Base-by-base conservation (phyloP, 2,329 filamentous ascomycete species). In the Passalora sequoiae region DNA sequence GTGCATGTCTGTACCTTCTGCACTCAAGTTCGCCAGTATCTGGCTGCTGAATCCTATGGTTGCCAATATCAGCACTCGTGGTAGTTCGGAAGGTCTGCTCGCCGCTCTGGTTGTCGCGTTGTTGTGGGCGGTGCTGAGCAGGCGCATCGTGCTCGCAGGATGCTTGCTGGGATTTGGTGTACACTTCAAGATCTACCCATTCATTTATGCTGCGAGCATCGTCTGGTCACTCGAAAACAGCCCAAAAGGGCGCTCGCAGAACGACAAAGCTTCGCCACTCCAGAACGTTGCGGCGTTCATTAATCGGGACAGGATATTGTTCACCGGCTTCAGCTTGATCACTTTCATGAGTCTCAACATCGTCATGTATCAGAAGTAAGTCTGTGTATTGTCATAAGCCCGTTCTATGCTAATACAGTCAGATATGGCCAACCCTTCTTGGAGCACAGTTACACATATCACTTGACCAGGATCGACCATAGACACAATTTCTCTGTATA, bases 11-110 rank as follows among this genome's bases (percentile, higher is more conserved):
- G 59, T 63, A 6, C 67, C 70, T 15, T 66, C 72, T 1, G 87
- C 88, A 1, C 71, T 89, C 49, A 80, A 77, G 48, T 96, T 86
- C 58, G 84, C 89, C 1, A 81, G 83, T 53, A 84, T 96, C 28
- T 98, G 92, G 92, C 70, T 97, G 48, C 75, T 96, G 61, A 98
- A 98, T 60, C 92, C 92, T 0, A 97, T 98, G 89, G 92, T 97
- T 7, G 92, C 92, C 0, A 88, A 89, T 27, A 98, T 98, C 59
- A 95, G 88, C 66, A 97, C 92, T 9, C 75, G 92, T 37, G 92
- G 92, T 10, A 96, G 89, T 68, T 92, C 89, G 0, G 92, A 98
- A 67, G 92, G 92, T 0, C 63, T 98, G 9, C 67, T 98, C 6
- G 89, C 87, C 12, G 87, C 91, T 0, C 74, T 96, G 62, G 87